Percentiles rank a stretch among this genome's conserved stretches.
These are phyloP conservation scores for Lojkania enalia DNA, from an alignment of 2,329 filamentous ascomycete genomes.

Conservation along the genomic window DNA sequence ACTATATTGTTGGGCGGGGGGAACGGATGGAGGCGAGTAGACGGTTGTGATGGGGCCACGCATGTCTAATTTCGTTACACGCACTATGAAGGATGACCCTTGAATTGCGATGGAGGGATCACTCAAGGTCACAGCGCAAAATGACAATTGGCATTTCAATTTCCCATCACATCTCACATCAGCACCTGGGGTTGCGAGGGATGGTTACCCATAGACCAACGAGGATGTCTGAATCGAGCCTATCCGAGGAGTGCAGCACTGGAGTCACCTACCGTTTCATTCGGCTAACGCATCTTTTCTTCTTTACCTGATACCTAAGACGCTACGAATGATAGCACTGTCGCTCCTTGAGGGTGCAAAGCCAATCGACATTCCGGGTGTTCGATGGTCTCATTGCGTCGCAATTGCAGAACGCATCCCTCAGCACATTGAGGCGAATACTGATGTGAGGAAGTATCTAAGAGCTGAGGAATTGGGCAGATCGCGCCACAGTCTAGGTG, in stretches of 20 bases:
- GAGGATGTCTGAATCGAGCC: slow-evolving; percentile 13
- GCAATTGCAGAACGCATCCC: no score
- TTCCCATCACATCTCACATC: slow-evolving; percentile 16
- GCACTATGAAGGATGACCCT: slow-evolving; percentile 8
- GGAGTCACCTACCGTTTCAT: slow-evolving; percentile 1
- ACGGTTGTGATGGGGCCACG: slow-evolving; percentile 2
- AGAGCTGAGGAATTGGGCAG: no score
- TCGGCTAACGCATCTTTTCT: slow-evolving; percentile 5
- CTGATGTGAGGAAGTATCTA: no score
- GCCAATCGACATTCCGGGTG: no score
- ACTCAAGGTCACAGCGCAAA: slow-evolving; percentile 11
- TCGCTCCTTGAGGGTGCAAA: no score
- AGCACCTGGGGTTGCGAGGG: slow-evolving; percentile 9
- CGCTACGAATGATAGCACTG: no score
- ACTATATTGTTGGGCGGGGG: slow-evolving; percentile 8
- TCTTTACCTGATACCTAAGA: no score
- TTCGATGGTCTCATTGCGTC: no score
- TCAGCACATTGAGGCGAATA: no score
- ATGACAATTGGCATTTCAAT: slow-evolving; percentile 6
- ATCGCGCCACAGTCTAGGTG: no score
- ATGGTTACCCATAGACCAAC: slow-evolving; percentile 12
- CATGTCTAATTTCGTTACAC: slow-evolving; percentile 2
- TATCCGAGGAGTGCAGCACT: slow-evolving; percentile 17
- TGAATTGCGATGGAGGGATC: slow-evolving; percentile 5
- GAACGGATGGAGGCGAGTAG: slow-evolving; percentile 13